phyloP scores from a whole-genome alignment of 257 asterid genomes.

The Solanum pinnatisectum region DNA sequence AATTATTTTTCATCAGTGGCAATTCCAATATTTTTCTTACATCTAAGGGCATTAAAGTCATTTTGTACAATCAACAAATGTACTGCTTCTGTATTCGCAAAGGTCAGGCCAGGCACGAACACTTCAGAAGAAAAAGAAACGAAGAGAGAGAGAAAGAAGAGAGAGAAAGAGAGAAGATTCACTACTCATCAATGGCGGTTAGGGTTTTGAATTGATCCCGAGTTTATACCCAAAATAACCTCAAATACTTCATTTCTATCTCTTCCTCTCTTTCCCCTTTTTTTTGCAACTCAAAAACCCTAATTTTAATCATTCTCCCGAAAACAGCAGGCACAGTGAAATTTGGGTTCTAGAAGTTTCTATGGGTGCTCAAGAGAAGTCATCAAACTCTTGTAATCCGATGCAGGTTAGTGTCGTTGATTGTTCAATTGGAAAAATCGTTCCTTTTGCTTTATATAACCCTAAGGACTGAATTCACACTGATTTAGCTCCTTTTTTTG shows the following conservation, averaged over 20 bases:
- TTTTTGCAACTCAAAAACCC: conserved; percentile 38
- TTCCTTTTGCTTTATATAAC: background rate
- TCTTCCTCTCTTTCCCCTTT: background rate
- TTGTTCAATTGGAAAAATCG: background rate
- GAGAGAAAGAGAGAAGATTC: conserved; percentile 4
- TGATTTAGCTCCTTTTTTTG: background rate
- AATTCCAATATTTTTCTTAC: background rate
- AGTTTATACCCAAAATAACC: conserved; percentile 3
- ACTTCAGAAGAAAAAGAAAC: background rate
- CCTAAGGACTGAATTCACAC: background rate
- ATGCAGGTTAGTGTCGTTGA: background rate
- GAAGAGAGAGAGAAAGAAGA: conserved; percentile 10
- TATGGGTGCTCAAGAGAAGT: background rate
- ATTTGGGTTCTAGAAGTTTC: conserved; percentile 1
- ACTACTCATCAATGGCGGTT: conserved; percentile 36
- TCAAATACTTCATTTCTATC: background rate
- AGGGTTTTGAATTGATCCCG: conserved; percentile 45
- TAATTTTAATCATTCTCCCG: conserved; percentile 23
- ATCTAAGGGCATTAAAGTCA: background rate
- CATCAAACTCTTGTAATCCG: background rate
- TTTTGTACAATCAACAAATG: background rate
- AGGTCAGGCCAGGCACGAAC: background rate
- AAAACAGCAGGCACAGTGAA: conserved; percentile 1
- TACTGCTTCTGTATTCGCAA: background rate
- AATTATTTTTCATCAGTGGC: background rate